Evolutionary conservation across 805 yeast genomes (phyloP), one percentile per base, ranked within the genome.

Genomic region (Scheffersomyces ergatensis): DNA sequence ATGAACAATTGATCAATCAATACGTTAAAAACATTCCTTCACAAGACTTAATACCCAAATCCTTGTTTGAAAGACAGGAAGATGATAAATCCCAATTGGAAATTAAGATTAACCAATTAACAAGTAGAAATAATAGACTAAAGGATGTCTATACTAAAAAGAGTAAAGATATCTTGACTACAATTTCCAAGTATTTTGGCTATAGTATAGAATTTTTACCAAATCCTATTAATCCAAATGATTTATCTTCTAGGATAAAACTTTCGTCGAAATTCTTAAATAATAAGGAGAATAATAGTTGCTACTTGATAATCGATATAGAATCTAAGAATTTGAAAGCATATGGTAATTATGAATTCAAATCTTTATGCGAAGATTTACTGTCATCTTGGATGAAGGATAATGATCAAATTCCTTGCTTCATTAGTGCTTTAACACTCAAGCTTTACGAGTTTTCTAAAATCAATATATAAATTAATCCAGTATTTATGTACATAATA

Each of bases 381-480:
- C 72, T 85, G 13, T 62, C 73, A 8, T 75, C 76, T 43, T 87
- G 93, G 89, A 77, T 85, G 2, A 67, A 70, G 32, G 84, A 84
- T 32, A 77, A 80, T 47, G 76, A 74, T 21, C 88, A 85, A 49
- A 77, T 87, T 13, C 85, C 93, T 0, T 84, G 95, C 47, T 83
- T 89, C 48, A 63, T 89, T 40, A 82, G 90, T 43, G 88, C 90
- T 1, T 62, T 89, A 45, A 85, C 80, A 33, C 63, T 89, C 39
- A 83, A 78, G 54, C 58, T 88, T 13, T 82, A 77, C 63, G 85
- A 83, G 37, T 57, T 59, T 5, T 5, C 32, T 5, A 29, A 29
- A 12, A 27, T 34, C 13, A 7, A 14, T 14, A n/a, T 7, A 13
- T 25, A 16, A 24, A 16, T 13, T 14, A 13, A 21, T 27, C 11